Base-by-base conservation (phyloP, 176 grass and related monocot species). In the Ensete ventricosum region DNA sequence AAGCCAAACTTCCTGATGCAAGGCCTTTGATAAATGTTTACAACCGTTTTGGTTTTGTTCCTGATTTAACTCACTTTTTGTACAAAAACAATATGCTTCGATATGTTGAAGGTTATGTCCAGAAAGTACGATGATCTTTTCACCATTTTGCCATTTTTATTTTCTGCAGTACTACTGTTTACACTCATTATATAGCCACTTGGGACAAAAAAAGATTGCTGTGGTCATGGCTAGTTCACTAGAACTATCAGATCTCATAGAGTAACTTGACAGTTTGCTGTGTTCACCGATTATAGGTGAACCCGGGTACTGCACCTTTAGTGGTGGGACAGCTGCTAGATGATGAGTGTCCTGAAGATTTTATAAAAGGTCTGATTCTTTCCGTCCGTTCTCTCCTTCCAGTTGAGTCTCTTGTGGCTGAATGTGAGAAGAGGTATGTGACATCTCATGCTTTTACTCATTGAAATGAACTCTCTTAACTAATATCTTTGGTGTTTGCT, bases 81-180 rank as follows among this genome's bases (percentile, higher is more conserved):
- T 99, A 99, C 53, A 89, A 88, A 7, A 99, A 65, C 76, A 99
- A 94, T 68, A 94, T 99, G 95, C 90, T 99, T 72, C 84, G 95
- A 1, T 99, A 94, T 69, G 94, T 99, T 52, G 95, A 99, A 84
- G 95, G 88, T 50, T 99, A 99, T 89, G 95, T 99, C 19, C 90
- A 99, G 43, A 99, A 99, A 53, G 95, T 99, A 94, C 76, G 64
- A 75, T 72, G 20, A 70, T 73, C 2, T 11, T 79, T 58, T 55
- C 84, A 11, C 11, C 77, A 11, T 34, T 12, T 52, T 34, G 25
- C 21, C 14, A 1, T 9, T 78, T 17, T 25, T 87, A 23, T 72
- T 21, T 34, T 12, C 43, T 1, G 59, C 26, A 2, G 78, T 60
- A 78, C 14, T 60, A 78, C 14, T 16, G 57, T 16, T 14, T 74